phyloP scores from a whole-genome alignment of 768 basidiomycete genomes.

The Collybia sp. region DNA sequence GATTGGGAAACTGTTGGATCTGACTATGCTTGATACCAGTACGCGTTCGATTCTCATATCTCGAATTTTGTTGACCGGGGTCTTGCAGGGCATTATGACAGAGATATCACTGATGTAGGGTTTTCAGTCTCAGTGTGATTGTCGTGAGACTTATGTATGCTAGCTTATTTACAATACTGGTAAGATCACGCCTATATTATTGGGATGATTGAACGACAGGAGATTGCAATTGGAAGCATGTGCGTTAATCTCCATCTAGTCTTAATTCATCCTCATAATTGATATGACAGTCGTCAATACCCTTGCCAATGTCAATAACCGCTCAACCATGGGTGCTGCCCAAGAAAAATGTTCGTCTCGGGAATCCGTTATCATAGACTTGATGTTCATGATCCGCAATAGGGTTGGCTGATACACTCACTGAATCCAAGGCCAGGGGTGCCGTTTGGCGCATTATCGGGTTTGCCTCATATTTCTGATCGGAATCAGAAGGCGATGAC shows the following conservation, averaged over 20 bases:
- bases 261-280: slow-evolving; percentile 10
- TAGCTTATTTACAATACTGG: slow-evolving; percentile 50
- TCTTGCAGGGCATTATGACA: slow-evolving; percentile 42
- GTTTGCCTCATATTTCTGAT: slow-evolving; percentile 16
- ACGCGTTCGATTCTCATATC: slow-evolving; percentile 4
- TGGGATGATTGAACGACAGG: background rate
- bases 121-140: background rate
- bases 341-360: slow-evolving; percentile 45
- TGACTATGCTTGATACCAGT: slow-evolving; percentile 63
- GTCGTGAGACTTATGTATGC: background rate
- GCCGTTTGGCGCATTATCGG: slow-evolving; percentile 53
- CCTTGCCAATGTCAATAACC: slow-evolving; percentile 33
- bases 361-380: background rate
- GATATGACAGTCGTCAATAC: slow-evolving; percentile 34
- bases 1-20: slow-evolving; percentile 56
- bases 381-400: background rate
- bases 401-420: slow-evolving; percentile 48
- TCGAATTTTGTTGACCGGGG: background rate
- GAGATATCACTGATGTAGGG: slow-evolving; percentile 52
- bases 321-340: slow-evolving; percentile 49
- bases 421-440: slow-evolving; percentile 37
- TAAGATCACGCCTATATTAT: slow-evolving; percentile 11
- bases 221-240: slow-evolving; percentile 4
- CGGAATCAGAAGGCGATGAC: background rate
- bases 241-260: slow-evolving; percentile 1